Percentiles rank a stretch among this genome's conserved stretches.
phyloP scores from a whole-genome alignment of 495 filamentous ascomycete species.

The Xanthoparmelia taractica region DNA sequence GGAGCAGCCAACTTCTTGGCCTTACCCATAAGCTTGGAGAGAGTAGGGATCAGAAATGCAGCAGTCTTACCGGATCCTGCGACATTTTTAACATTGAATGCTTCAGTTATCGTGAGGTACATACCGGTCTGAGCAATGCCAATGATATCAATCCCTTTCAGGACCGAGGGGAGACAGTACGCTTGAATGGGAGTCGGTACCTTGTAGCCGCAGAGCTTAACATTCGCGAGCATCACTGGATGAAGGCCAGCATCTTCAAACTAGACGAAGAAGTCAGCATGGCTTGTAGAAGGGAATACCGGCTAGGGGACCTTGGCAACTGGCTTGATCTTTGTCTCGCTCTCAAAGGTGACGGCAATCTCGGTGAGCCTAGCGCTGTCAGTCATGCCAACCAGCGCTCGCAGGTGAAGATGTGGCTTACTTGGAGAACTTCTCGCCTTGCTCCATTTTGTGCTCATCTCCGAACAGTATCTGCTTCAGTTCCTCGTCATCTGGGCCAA shows the following conservation, averaged over 20 bases:
- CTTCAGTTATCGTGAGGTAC: conserved; percentile 22
- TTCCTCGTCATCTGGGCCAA: conserved; percentile 58
- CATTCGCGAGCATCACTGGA: conserved; percentile 71
- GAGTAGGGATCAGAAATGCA: conserved; percentile 80
- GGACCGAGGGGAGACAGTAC: conserved; percentile 71
- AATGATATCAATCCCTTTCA: conserved; percentile 67
- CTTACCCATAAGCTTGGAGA: conserved; percentile 91
- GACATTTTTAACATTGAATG: background rate
- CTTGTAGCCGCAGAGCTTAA: conserved; percentile 56
- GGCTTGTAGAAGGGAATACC: background rate
- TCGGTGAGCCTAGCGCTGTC: conserved; percentile 40
- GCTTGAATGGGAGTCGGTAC: conserved; percentile 79
- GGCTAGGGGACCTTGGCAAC: conserved; percentile 37
- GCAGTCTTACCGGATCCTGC: conserved; percentile 93
- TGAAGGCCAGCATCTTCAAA: conserved; percentile 80
- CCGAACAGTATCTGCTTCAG: conserved; percentile 72
- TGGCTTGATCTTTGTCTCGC: conserved; percentile 44
- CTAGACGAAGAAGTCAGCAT: conserved; percentile 25
- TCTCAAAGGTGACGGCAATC: conserved; percentile 55
- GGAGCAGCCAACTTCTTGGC: conserved; percentile 71
- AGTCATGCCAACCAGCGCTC: conserved; percentile 17
- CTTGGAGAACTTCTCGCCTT: conserved; percentile 30
- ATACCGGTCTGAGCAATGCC: conserved; percentile 87
- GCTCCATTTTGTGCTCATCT: conserved; percentile 35
- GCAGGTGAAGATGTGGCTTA: conserved; percentile 30